phyloP scores from a whole-genome alignment of 805 yeast species.

The Kodamaea hsintzibuensis region DNA sequence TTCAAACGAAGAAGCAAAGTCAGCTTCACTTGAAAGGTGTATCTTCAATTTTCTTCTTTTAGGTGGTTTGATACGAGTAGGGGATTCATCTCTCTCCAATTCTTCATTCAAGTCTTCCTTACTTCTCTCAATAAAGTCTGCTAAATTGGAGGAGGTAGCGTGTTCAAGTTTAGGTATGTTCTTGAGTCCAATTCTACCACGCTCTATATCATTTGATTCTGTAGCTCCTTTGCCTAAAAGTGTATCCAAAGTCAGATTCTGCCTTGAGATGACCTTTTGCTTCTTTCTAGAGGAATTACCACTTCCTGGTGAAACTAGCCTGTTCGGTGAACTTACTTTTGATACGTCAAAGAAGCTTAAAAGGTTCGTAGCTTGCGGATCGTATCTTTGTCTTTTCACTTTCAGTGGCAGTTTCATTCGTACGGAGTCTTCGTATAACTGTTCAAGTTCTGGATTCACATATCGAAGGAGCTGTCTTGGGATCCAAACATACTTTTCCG shows the following conservation, averaged over 20 bases:
- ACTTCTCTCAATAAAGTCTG: not conserved
- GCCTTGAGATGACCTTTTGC: not conserved
- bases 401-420: not conserved
- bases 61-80: not conserved
- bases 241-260: constrained; percentile 9
- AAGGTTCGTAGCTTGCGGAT: constrained; percentile 2
- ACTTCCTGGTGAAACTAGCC: not conserved
- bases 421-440: not conserved
- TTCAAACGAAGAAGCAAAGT: not conserved
- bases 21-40: not conserved
- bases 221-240: not conserved
- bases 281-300: not conserved
- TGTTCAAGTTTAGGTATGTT: constrained; percentile 2
- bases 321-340: constrained; percentile 3
- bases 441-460: not conserved
- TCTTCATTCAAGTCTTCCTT: not conserved
- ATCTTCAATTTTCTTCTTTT: not conserved
- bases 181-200: constrained; percentile 1
- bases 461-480: not conserved
- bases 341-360: constrained; percentile 1
- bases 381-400: not conserved
- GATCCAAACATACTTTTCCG: constrained; percentile 1
- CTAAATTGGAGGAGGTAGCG: constrained; percentile 1
- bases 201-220: not conserved
- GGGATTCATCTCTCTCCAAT: constrained; percentile 1